Conservation (phyloP, 164 flowering plant genomes). For the Hamamelis virginiana region DNA sequence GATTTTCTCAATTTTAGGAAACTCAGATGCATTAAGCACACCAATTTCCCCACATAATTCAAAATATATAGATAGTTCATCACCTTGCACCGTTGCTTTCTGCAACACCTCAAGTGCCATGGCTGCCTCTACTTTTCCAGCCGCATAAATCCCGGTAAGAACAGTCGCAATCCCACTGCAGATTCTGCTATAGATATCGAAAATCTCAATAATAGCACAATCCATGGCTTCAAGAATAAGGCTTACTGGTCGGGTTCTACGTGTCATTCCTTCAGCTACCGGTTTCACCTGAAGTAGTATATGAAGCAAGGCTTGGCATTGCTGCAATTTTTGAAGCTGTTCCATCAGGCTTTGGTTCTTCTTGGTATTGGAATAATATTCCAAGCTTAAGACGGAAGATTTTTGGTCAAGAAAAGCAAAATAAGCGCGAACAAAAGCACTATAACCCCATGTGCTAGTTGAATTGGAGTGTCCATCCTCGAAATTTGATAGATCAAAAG, state of each 20-base stretch:
- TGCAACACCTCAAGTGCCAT: constrained; percentile 53
- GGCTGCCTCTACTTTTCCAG: constrained; percentile 42
- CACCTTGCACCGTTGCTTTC: constrained; percentile 52
- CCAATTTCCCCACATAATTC: constrained; percentile 58
- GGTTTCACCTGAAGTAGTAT: constrained; percentile 59
- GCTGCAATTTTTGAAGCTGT: constrained; percentile 38
- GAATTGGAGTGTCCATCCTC: constrained; percentile 33
- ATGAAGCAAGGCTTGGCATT: constrained; percentile 57
- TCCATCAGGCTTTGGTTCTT: too few relatives aligned
- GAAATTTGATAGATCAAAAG: constrained; percentile 78
- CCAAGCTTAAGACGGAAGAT: constrained; percentile 21
- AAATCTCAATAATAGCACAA: constrained; percentile 63
- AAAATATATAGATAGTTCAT: constrained; percentile 47
- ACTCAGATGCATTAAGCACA: constrained; percentile 46
- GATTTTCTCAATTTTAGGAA: constrained; percentile 47
- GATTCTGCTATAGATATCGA: constrained; percentile 60
- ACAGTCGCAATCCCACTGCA: constrained; percentile 54
- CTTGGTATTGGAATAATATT: too few relatives aligned
- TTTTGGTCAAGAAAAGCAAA: constrained; percentile 63
- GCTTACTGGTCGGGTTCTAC: too few relatives aligned
- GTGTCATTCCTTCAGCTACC: constrained; percentile 19
- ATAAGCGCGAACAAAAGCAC: constrained; percentile 57
- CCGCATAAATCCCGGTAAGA: constrained; percentile 38
- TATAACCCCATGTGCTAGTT: constrained; percentile 31
- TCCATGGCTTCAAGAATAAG: constrained; percentile 77